These are phyloP conservation scores for Excoecaria agallocha DNA, from an alignment of 345 rosid species.

Conservation along the genomic window DNA sequence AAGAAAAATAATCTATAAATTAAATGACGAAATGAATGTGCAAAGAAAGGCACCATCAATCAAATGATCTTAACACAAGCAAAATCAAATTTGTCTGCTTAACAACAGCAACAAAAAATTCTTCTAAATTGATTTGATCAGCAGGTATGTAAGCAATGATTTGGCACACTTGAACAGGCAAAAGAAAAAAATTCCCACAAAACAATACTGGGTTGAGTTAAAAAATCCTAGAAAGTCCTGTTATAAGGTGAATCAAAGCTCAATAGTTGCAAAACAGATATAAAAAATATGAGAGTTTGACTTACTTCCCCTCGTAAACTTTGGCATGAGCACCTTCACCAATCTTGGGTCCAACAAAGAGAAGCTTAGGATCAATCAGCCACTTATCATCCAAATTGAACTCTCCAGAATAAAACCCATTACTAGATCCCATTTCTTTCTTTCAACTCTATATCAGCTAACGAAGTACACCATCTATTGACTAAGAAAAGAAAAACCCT, in stretches of 20 bases:
- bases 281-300: slow-evolving; percentile 25
- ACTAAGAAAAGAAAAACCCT: slow-evolving; percentile 15
- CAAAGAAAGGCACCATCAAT: background rate
- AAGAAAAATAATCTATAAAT: slow-evolving; percentile 17
- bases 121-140: background rate
- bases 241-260: too few relatives aligned
- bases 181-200: background rate
- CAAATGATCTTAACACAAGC: background rate
- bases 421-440: slow-evolving; percentile 71
- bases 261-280: slow-evolving; percentile 4
- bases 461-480: slow-evolving; percentile 20
- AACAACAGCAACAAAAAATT: background rate
- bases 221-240: background rate
- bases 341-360: slow-evolving; percentile 94
- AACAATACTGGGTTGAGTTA: background rate
- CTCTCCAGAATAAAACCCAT: slow-evolving; percentile 58
- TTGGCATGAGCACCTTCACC: slow-evolving; percentile 99
- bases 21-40: slow-evolving; percentile 12
- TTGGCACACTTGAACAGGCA: background rate
- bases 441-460: slow-evolving; percentile 4
- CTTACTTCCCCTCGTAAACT: slow-evolving; percentile 98
- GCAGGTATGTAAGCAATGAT: background rate
- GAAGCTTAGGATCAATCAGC: slow-evolving; percentile 87
- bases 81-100: background rate
- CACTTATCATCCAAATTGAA: slow-evolving; percentile 76